Percentiles rank a stretch among this genome's conserved stretches.
Conservation (phyloP, 805 yeast species). For the Isabelozyma gotoi region DNA sequence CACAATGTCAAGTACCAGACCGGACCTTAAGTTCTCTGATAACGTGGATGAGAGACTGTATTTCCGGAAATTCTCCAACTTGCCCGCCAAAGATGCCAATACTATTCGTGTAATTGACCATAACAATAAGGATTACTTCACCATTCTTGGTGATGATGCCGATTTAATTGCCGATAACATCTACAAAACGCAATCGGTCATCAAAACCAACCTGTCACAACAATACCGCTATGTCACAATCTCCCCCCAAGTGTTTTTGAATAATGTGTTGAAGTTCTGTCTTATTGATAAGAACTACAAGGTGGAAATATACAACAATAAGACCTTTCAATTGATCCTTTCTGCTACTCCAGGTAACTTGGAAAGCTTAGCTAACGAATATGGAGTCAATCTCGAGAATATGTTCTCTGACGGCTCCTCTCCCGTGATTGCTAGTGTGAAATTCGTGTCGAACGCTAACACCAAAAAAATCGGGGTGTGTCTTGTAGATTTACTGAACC, state of each 20-base stretch:
- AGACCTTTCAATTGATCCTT: slow-evolving; percentile 54
- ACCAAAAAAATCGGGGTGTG: slow-evolving; percentile 69
- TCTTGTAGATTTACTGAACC: slow-evolving; percentile 70
- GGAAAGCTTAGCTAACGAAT: slow-evolving; percentile 44
- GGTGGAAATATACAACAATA: slow-evolving; percentile 72
- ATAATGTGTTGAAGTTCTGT: slow-evolving; percentile 59
- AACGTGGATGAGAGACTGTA: slow-evolving; percentile 42
- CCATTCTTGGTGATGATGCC: slow-evolving; percentile 75
- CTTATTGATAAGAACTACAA: slow-evolving; percentile 71
- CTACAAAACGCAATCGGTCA: slow-evolving; percentile 78
- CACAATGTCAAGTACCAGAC: slow-evolving; percentile 38
- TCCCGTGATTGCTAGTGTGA: slow-evolving; percentile 42
- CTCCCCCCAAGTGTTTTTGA: slow-evolving; percentile 69
- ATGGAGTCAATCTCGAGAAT: slow-evolving; percentile 54
- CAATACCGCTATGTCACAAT: slow-evolving; percentile 65
- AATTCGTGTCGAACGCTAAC: slow-evolving; percentile 35
- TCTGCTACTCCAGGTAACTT: slow-evolving; percentile 91
- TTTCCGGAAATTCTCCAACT: slow-evolving; percentile 42
- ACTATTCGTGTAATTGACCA: slow-evolving; percentile 74
- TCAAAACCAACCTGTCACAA: slow-evolving; percentile 56
- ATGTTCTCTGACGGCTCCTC: slow-evolving; percentile 48
- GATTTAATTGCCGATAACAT: slow-evolving; percentile 76
- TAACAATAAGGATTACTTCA: slow-evolving; percentile 72
- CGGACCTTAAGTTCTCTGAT: slow-evolving; percentile 43
- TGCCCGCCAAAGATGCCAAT: slow-evolving; percentile 49